Conservation (phyloP, 768 basidiomycete genomes). For the Boletus vinaceobasis region DNA sequence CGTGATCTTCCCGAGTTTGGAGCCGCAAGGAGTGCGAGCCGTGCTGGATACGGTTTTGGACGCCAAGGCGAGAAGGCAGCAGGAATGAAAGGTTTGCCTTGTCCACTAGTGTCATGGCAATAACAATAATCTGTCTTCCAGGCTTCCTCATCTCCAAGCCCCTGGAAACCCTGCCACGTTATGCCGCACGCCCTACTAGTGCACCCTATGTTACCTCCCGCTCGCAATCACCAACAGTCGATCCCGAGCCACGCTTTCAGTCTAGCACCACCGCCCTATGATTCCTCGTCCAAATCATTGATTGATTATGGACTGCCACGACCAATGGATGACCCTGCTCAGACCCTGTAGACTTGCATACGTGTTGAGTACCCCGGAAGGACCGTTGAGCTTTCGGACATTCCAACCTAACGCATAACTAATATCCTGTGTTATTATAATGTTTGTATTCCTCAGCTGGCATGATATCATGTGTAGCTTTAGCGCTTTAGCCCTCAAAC, state of each 20-base stretch:
- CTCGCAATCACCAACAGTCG: slow-evolving; percentile 19
- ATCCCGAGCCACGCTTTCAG: slow-evolving; percentile 21
- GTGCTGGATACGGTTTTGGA: slow-evolving; percentile 72
- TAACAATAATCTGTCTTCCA: slow-evolving; percentile 16
- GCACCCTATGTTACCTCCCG: slow-evolving; percentile 18
- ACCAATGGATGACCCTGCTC: slow-evolving; percentile 11
- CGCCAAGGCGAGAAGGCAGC: slow-evolving; percentile 75
- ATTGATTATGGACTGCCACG: slow-evolving; percentile 19
- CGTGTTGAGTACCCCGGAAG: slow-evolving; percentile 8
- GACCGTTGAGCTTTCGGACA: slow-evolving; percentile 16
- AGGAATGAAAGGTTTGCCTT: slow-evolving; percentile 47
- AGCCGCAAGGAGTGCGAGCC: slow-evolving; percentile 25
- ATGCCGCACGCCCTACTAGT: slow-evolving; percentile 41
- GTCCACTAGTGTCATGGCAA: background rate
- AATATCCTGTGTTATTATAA: slow-evolving; percentile 7
- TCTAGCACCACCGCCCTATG: slow-evolving; percentile 29
- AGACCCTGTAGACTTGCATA: slow-evolving; percentile 13
- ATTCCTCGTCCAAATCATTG: slow-evolving; percentile 16
- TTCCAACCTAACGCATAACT: slow-evolving; percentile 2
- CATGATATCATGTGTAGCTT: slow-evolving; percentile 24
- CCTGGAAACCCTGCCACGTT: slow-evolving; percentile 58
- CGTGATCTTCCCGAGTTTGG: slow-evolving; percentile 21
- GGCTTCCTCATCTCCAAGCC: slow-evolving; percentile 61
- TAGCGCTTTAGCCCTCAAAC: slow-evolving; percentile 7
- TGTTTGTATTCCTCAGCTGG: slow-evolving; percentile 24